Conservation (phyloP, 225 moss, liverwort and hornwort species). For the Physcomitrellopsis africana region DNA sequence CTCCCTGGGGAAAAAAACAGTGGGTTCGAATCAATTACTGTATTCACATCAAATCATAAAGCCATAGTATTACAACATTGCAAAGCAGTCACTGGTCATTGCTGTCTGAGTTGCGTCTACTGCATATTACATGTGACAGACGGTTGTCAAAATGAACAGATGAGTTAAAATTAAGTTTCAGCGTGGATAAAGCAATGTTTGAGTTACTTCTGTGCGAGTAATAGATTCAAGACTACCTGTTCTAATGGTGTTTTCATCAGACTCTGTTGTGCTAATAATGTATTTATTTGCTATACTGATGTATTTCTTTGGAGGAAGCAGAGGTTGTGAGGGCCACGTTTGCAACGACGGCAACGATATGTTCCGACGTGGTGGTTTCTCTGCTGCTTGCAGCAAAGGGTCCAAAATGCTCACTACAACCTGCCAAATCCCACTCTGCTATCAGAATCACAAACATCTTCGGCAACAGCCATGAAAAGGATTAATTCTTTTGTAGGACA, state of each 20-base stretch:
- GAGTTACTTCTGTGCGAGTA: constrained; percentile 41
- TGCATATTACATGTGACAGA: background rate
- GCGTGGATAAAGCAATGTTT: constrained; percentile 36
- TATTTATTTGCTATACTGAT: constrained; percentile 6
- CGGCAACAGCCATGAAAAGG: background rate
- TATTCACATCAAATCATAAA: no score
- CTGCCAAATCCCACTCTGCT: constrained; percentile 21
- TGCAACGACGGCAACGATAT: background rate
- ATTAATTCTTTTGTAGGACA: background rate
- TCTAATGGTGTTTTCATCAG: background rate
- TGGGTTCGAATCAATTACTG: no score
- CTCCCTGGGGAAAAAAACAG: no score
- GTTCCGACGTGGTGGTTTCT: constrained; percentile 14
- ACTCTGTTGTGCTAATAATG: background rate
- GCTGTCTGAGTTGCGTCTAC: background rate
- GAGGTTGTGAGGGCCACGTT: background rate
- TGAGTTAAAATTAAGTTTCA: background rate
- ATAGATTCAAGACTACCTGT: constrained; percentile 1
- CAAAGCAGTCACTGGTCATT: no score
- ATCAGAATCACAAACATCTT: background rate
- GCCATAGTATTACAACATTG: no score
- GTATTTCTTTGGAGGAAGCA: background rate
- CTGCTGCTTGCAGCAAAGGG: constrained; percentile 41
- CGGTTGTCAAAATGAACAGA: background rate
- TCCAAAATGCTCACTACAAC: constrained; percentile 40